Evolutionary conservation across 176 grass and related monocot genomes (phyloP).

Genomic region (Aechmea fasciata): DNA sequence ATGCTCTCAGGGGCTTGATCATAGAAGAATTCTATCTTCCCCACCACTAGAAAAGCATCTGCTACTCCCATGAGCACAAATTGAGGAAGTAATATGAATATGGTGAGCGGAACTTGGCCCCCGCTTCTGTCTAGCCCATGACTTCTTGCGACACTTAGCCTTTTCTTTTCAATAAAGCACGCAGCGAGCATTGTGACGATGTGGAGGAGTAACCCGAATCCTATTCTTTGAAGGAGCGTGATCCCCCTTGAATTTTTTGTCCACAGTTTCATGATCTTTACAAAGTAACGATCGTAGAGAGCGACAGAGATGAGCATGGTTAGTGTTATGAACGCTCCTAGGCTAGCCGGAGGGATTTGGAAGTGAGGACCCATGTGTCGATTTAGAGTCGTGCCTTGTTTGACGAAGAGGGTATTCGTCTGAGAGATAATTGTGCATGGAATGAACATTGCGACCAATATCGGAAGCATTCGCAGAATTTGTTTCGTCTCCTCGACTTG

Average conservation of each 20-base stretch:
- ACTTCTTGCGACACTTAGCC: slow-evolving; percentile 35
- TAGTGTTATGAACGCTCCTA: slow-evolving; percentile 44
- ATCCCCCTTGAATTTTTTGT: slow-evolving; percentile 82
- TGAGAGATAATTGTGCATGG: slow-evolving; percentile 66
- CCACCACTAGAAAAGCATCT: slow-evolving; percentile 51
- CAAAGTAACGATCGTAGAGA: slow-evolving; percentile 52
- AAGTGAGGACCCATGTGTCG: slow-evolving; percentile 40
- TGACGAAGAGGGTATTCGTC: slow-evolving; percentile 59
- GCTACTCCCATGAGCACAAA: slow-evolving; percentile 70
- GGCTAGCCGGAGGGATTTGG: slow-evolving; percentile 48
- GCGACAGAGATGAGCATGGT: slow-evolving; percentile 53
- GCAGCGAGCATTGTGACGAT: slow-evolving; percentile 41
- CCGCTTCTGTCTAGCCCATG: not conserved
- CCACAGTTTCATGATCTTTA: slow-evolving; percentile 24
- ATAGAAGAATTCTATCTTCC: slow-evolving; percentile 72
- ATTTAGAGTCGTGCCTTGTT: slow-evolving; percentile 60
- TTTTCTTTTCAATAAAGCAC: slow-evolving; percentile 29
- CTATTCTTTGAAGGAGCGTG: slow-evolving; percentile 66
- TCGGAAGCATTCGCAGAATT: slow-evolving; percentile 46
- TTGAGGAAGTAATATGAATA: slow-evolving; percentile 76
- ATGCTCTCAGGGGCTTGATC: slow-evolving; percentile 87
- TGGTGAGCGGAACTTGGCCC: slow-evolving; percentile 32
- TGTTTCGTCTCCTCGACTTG: slow-evolving; percentile 77
- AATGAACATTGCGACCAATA: slow-evolving; percentile 49
- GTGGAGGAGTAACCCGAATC: slow-evolving; percentile 51